A percentile compares a stretch with the other conserved stretches of the same genome.
Evolutionary conservation across 2,329 filamentous ascomycete genomes (phyloP).

Genomic region (Talaromyces sp.): DNA sequence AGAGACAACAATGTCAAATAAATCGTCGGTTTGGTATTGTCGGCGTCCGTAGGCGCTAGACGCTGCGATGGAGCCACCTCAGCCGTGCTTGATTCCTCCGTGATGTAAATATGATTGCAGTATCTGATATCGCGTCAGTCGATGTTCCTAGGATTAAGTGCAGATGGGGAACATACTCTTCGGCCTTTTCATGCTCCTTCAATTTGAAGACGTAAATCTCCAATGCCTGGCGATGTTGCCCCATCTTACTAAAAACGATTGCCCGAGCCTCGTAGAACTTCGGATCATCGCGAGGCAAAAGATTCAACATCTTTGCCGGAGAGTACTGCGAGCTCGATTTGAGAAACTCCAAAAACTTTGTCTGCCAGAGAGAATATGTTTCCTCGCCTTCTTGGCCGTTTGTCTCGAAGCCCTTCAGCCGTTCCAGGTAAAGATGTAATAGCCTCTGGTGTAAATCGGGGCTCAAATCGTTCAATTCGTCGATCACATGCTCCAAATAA

Average conservation of each 20-base stretch:
- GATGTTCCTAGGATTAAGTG: conserved; percentile 21
- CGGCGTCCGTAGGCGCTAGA: conserved; percentile 46
- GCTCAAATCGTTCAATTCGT: conserved; percentile 77
- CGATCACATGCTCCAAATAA: conserved; percentile 88
- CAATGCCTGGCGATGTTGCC: conserved; percentile 89
- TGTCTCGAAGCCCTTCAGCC: conserved; percentile 42
- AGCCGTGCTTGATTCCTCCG: conserved; percentile 46
- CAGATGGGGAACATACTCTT: conserved; percentile 63
- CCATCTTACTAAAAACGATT: conserved; percentile 90
- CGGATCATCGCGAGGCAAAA: conserved; percentile 76
- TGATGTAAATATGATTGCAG: conserved; percentile 79
- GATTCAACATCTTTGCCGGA: conserved; percentile 67
- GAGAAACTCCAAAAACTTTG: conserved; percentile 70
- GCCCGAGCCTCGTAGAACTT: conserved; percentile 86
- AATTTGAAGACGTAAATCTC: conserved; percentile 97
- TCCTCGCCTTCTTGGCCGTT: conserved; percentile 36
- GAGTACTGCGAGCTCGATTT: conserved; percentile 76
- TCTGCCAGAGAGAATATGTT: conserved; percentile 55
- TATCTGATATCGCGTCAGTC: conserved; percentile 52
- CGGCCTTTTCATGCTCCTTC: conserved; percentile 79
- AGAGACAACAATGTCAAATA: conserved; percentile 88
- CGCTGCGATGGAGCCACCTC: conserved; percentile 33
- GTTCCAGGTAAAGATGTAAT: conserved; percentile 65
- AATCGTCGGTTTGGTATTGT: conserved; percentile 67
- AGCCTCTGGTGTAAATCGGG: conserved; percentile 84